Conservation (phyloP, 2,329 filamentous ascomycete genomes). For the Diatrype stigma region DNA sequence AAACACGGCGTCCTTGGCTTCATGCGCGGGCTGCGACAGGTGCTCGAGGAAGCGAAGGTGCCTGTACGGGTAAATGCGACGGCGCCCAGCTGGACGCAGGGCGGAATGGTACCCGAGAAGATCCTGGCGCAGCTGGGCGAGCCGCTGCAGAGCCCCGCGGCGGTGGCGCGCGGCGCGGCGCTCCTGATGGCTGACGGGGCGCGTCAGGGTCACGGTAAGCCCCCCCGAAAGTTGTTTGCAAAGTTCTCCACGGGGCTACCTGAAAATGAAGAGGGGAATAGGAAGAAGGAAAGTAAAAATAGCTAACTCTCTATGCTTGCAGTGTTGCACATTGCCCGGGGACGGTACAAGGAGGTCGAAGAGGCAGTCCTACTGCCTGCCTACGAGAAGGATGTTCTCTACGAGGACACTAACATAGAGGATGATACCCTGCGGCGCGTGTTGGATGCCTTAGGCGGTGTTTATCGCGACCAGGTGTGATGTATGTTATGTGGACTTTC, state of each 20-base stretch:
- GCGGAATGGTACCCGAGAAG: constrained; percentile 24
- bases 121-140: constrained; percentile 32
- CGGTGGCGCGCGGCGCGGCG: constrained; percentile 44
- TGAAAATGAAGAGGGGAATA: too few species aligned
- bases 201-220: constrained; percentile 46
- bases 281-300: too few species aligned
- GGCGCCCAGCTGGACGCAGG: constrained; percentile 52
- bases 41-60: constrained; percentile 31
- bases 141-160: constrained; percentile 39
- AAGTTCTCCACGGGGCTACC: too few species aligned
- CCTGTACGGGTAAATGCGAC: constrained; percentile 54
- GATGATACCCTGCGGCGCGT: constrained; percentile 30
- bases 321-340: constrained; percentile 46
- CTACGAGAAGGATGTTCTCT: constrained; percentile 23
- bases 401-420: constrained; percentile 29
- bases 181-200: constrained; percentile 45
- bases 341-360: constrained; percentile 51
- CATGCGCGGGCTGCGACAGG: constrained; percentile 40
- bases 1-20: constrained; percentile 55
- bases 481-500: too few species aligned
- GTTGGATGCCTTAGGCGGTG: too few species aligned
- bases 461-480: too few species aligned
- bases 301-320: too few species aligned
- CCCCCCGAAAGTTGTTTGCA: too few species aligned
- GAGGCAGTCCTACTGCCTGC: constrained; percentile 35